Evolutionary conservation across 2,329 filamentous ascomycete species (phyloP).

Genomic region (Fusarium staphyleae): DNA sequence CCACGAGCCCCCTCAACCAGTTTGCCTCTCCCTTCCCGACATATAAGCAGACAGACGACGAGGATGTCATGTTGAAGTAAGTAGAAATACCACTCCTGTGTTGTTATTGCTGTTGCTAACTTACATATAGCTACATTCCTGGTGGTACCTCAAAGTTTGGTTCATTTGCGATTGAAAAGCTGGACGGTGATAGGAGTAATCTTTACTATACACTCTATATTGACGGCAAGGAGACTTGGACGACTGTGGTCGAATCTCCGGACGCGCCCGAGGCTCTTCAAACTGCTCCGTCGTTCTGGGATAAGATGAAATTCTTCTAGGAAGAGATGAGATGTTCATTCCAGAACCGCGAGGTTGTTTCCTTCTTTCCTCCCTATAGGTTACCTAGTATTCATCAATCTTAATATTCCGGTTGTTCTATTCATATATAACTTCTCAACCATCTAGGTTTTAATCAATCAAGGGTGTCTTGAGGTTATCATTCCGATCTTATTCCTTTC

Average conservation of each 20-base stretch:
- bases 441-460: background rate
- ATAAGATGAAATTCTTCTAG: constrained; percentile 45
- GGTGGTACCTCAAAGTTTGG: constrained; percentile 91
- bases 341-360: background rate
- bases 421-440: background rate
- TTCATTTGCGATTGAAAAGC: constrained; percentile 71
- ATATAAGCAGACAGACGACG: constrained; percentile 80
- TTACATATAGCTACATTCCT: constrained; percentile 69
- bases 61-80: constrained; percentile 86
- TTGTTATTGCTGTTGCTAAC: constrained; percentile 9
- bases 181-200: constrained; percentile 65
- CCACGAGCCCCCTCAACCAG: constrained; percentile 88
- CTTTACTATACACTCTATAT: constrained; percentile 84
- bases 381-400: constrained; percentile 7
- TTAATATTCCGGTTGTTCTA: background rate
- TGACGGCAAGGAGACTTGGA: constrained; percentile 82
- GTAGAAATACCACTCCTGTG: constrained; percentile 41
- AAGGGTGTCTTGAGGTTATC: background rate
- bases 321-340: background rate
- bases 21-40: constrained; percentile 89
- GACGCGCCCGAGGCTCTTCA: constrained; percentile 39
- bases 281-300: constrained; percentile 55
- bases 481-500: too few species aligned
- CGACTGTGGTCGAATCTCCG: constrained; percentile 60
- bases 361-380: background rate